Base-by-base conservation (phyloP, 2,329 filamentous ascomycete species). In the Fusarium sambucinum region DNA sequence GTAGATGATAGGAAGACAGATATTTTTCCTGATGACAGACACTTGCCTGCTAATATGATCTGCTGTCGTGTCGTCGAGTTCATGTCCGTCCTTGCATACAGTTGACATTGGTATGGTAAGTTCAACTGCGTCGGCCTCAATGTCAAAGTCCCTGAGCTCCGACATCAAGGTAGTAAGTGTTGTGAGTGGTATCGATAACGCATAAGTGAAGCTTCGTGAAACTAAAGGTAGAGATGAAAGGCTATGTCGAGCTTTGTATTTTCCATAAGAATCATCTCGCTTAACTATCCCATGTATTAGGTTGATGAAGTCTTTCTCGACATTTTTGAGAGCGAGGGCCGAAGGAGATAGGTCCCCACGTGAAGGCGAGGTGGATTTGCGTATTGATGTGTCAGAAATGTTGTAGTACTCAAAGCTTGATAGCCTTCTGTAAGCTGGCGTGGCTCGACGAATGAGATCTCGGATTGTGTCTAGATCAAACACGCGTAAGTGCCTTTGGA, bases 371-470 rank as follows among this genome's bases (percentile, higher is more conserved):
- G 5, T 25, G 1, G 14, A 17, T 1, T 30, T 61, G 3, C 1
- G 30, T 0, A 55, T 11, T 0, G 23, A 19, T 23, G 17, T 41
- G 4, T 62, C 46, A 6, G 56, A 61, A 2, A 41, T 41, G 12
- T 62, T 62, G 4, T 47, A 61, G 5, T 61, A 62, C 29, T 62
- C 59, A 9, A 61, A 61, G 5, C 16, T 46, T 0, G 59, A 62
- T 0, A 62, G 9, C 3, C 12, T 55, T 1, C 59, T 13, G 5
- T 61, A 62, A 2, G 56, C 29, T n/a, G 59, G 59, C 2, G 56
- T 23, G 13, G 59, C 59, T 2, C 59, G 59, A 2, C 29, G 40
- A 0, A 37, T 61, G 2, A 62, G 40, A 17, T 47, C 10, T 2
- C 11, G 16, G 12, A 62, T 62, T 0, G 56, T 61, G 0, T 41